Evolutionary conservation across 2,329 filamentous ascomycete genomes (phyloP).

Genomic region (Fusarium torulosum): DNA sequence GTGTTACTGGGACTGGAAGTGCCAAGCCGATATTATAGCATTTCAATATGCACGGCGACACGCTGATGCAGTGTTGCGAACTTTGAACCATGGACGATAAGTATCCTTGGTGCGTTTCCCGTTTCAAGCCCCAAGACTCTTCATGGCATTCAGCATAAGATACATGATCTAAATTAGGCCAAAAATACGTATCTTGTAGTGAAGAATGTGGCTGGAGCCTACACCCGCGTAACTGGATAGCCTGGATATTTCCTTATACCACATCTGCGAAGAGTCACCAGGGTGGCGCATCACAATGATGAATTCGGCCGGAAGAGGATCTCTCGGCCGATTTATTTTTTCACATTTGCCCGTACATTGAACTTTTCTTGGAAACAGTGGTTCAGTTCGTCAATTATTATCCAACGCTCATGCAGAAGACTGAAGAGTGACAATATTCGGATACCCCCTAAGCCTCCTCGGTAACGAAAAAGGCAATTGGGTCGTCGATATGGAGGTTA

Average conservation of each 20-base stretch:
- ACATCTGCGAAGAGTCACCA: background rate
- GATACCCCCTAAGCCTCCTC: background rate
- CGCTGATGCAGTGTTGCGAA: too few species aligned
- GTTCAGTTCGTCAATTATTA: background rate
- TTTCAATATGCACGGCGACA: too few species aligned
- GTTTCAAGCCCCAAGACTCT: too few species aligned
- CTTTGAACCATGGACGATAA: too few species aligned
- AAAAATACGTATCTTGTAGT: background rate
- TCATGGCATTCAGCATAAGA: background rate
- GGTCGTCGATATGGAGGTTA: background rate
- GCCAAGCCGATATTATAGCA: too few species aligned
- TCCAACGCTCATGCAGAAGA: background rate
- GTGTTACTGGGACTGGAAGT: too few species aligned
- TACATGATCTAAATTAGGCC: background rate
- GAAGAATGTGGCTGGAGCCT: background rate
- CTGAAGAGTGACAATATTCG: background rate
- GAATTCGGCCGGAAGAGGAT: background rate
- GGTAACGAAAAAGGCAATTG: background rate
- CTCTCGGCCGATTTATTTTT: too few species aligned
- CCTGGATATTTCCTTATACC: background rate
- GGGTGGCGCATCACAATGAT: background rate
- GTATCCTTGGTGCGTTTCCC: too few species aligned
- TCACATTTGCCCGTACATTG: too few species aligned
- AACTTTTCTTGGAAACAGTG: background rate
- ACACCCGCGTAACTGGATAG: background rate